Evolutionary conservation across 2,329 filamentous ascomycete species (phyloP).

Genomic region (Beauveria caledonica): DNA sequence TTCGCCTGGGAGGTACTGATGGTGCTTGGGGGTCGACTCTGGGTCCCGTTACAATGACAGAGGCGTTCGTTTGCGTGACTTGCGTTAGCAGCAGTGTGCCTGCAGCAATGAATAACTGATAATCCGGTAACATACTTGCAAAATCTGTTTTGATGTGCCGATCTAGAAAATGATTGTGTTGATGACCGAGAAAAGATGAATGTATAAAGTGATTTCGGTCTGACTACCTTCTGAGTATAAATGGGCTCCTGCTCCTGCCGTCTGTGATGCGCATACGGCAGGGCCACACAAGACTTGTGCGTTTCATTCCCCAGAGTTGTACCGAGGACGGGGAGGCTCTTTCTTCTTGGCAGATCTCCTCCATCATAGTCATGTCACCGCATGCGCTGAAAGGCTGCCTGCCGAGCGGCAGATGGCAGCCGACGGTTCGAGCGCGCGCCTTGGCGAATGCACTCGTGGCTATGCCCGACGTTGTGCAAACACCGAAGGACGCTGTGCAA

Average conservation of each 20-base stretch:
- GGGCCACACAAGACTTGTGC: not conserved
- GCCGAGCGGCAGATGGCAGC: not conserved
- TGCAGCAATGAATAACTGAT: constrained; percentile 2
- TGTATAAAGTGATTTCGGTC: not conserved
- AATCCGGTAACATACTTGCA: constrained; percentile 2
- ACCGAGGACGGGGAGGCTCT: not conserved
- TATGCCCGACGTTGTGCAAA: not conserved
- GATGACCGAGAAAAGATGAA: not conserved
- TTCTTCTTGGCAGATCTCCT: too few species aligned
- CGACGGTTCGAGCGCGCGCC: not conserved
- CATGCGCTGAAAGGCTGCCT: not conserved
- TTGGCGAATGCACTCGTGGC: not conserved
- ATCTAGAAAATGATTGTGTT: not conserved
- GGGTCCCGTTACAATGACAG: constrained; percentile 28
- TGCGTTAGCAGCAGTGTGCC: not conserved
- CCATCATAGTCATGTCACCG: not conserved
- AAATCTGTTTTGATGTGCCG: not conserved
- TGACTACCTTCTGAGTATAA: not conserved
- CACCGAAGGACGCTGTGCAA: not conserved
- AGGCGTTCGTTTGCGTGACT: not conserved
- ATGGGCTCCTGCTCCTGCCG: not conserved
- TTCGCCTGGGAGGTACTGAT: constrained; percentile 35
- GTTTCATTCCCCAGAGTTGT: not conserved
- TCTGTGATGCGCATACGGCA: not conserved
- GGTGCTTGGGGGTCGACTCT: constrained; percentile 28